Conservation (phyloP, 495 filamentous ascomycete species). For the Neurospora sp. region DNA sequence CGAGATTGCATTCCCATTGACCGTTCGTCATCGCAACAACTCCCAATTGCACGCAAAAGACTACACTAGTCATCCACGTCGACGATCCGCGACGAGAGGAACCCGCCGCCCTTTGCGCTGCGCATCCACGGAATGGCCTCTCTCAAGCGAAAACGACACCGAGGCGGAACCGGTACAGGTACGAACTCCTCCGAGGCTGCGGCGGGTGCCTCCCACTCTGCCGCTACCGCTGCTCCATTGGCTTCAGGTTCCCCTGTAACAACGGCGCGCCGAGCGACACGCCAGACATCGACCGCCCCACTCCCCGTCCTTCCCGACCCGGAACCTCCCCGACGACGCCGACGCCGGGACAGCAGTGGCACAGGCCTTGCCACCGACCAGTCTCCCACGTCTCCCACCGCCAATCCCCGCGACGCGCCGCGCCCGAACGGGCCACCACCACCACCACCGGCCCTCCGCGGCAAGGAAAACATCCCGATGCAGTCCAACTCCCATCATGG, state of each 20-base stretch:
- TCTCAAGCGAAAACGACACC: constrained; percentile 32
- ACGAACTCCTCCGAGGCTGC: not conserved
- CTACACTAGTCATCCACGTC: not conserved
- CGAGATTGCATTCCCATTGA: not conserved
- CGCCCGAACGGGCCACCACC: not conserved
- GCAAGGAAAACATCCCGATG: constrained; percentile 23
- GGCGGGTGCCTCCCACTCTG: not conserved
- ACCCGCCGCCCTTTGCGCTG: not conserved
- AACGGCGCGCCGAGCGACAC: constrained; percentile 31
- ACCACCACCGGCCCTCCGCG: constrained; percentile 1
- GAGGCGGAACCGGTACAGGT: constrained; percentile 7
- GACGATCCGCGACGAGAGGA: not conserved
- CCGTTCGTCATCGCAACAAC: constrained; percentile 13
- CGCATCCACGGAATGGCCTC: constrained; percentile 23
- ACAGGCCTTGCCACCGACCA: constrained; percentile 4
- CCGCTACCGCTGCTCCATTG: constrained; percentile 1
- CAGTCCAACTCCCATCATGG: not conserved
- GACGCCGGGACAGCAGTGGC: constrained; percentile 12
- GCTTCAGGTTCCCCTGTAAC: constrained; percentile 5
- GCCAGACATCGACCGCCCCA: constrained; percentile 28
- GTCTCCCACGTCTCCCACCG: not conserved
- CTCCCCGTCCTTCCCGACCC: constrained; percentile 18
- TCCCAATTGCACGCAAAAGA: not conserved
- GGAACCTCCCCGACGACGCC: constrained; percentile 25
- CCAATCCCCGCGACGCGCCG: not conserved